Evolutionary conservation across 495 filamentous ascomycete species (phyloP), one percentile per base, ranked within the genome.

Genomic region (Penicillium fimorum): DNA sequence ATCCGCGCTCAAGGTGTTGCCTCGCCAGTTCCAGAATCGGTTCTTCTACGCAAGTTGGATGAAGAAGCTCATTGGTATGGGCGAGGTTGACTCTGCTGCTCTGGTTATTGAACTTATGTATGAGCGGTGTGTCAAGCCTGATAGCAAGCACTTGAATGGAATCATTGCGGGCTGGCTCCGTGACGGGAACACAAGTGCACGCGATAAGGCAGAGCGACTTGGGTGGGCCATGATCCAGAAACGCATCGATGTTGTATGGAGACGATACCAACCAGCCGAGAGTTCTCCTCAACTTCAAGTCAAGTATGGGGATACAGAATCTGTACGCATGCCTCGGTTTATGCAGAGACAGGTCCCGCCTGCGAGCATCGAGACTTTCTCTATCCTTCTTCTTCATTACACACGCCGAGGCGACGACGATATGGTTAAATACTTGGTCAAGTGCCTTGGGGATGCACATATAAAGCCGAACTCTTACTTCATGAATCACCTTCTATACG

Each of bases 1-100:
- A 12, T 73, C 76, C 1, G 75, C 73, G 22, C 65, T 85, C 17
- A 79, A 77, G 8, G 63, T 77, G 40, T 63, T 91, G 18, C 87
- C 89, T 7, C 73, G 80, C 9, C 73, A 71, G 25, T 82, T 88
- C 47, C 82, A 87, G 48, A 91, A 89, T 62, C 84, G 88, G 40
- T 91, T 87, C 70, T 92, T 92, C 69, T 85, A 87, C 58, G 89
- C 86, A 12, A 90, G 84, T 60, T 92, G 88, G 88, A 77, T 91
- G 63, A 91, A 90, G 69, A 85, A 89, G 40, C 79, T 92, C 2
- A 86, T 92, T 56, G 87, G 86, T 27, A 82, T 84, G 63, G 86
- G 84, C 6, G 82, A 90, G 53, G 73, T 87, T 17, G 82, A 87
- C 59, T 85, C 85, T 10, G 88, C 88, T 7, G 82, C 81, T 35